Conservation (phyloP, 1,139 yeast genomes). For the Blastobotrys elegans region DNA sequence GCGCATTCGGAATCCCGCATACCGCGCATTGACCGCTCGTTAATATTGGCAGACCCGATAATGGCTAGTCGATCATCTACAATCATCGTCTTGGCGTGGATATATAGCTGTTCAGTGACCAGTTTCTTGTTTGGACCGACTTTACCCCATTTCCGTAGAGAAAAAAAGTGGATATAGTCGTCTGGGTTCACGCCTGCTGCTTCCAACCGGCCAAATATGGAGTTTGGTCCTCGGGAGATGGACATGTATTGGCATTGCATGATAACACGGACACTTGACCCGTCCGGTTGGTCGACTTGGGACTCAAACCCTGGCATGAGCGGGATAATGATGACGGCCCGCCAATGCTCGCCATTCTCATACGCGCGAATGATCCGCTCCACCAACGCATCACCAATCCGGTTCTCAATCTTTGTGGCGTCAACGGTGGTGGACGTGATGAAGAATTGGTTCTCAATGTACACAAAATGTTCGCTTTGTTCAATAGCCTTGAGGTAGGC, state of each 20-base stretch:
- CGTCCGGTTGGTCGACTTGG: slow-evolving; percentile 89
- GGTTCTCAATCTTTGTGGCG: slow-evolving; percentile 78
- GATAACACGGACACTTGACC: slow-evolving; percentile 87
- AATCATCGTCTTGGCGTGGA: slow-evolving; percentile 87
- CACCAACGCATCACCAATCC: slow-evolving; percentile 94
- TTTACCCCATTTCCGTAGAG: slow-evolving; percentile 92
- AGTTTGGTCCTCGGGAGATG: slow-evolving; percentile 85
- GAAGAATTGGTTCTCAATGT: slow-evolving; percentile 93
- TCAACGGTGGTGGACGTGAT: slow-evolving; percentile 84
- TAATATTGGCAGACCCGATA: slow-evolving; percentile 94
- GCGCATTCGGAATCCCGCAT: slow-evolving; percentile 92
- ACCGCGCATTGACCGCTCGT: slow-evolving; percentile 94
- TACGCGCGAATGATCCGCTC: slow-evolving; percentile 90
- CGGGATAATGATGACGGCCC: slow-evolving; percentile 86
- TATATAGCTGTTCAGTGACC: slow-evolving; percentile 86
- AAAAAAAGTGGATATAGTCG: slow-evolving; percentile 86
- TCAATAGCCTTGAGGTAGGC: slow-evolving; percentile 90
- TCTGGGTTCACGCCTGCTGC: slow-evolving; percentile 77
- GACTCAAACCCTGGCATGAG: slow-evolving; percentile 97
- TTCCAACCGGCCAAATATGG: slow-evolving; percentile 78
- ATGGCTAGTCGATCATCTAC: slow-evolving; percentile 94
- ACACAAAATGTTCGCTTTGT: slow-evolving; percentile 85
- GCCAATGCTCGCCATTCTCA: slow-evolving; percentile 73
- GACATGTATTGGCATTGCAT: slow-evolving; percentile 97
- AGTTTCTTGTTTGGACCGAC: slow-evolving; percentile 71